A percentile compares a stretch with the other conserved stretches of the same genome.
These are phyloP conservation scores for Chaetomium tenue DNA, from an alignment of 495 filamentous ascomycete genomes.

Conservation along the genomic window DNA sequence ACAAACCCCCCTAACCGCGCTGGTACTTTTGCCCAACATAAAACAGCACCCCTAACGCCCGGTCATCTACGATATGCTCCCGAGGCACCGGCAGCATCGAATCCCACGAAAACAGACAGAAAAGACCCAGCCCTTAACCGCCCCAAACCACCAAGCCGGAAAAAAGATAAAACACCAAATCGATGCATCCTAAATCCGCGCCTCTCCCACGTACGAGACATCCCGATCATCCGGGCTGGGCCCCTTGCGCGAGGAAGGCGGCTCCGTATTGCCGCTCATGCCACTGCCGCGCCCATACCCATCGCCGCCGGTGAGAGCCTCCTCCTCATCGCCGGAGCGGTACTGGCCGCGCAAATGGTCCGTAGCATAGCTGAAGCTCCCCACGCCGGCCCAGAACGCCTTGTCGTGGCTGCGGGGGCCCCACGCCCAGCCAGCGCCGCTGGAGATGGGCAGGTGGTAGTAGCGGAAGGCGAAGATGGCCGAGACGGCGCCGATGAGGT, in stretches of 20 bases:
- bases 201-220: conserved; percentile 19
- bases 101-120: background rate
- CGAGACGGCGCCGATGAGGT: conserved; percentile 56
- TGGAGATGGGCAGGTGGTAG: conserved; percentile 64
- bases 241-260: conserved; percentile 21
- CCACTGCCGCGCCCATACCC: conserved; percentile 24
- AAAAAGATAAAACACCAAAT: background rate
- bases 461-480: conserved; percentile 54
- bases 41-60: conserved; percentile 9
- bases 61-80: background rate
- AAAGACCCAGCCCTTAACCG: background rate
- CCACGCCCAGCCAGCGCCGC: conserved; percentile 60
- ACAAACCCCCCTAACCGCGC: background rate
- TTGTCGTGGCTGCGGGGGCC: conserved; percentile 52
- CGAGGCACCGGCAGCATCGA: background rate
- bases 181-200: background rate
- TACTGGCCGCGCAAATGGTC: conserved; percentile 39
- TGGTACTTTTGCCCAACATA: background rate
- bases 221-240: conserved; percentile 15
- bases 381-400: conserved; percentile 61
- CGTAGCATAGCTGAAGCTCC: conserved; percentile 52
- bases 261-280: conserved; percentile 12
- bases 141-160: background rate
- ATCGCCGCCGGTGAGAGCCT: conserved; percentile 25
- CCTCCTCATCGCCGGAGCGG: conserved; percentile 39